Percentiles rank a stretch among this genome's conserved stretches.
Conservation (phyloP, 139 green algal genomes). For the Chlamydomonas sp. region DNA sequence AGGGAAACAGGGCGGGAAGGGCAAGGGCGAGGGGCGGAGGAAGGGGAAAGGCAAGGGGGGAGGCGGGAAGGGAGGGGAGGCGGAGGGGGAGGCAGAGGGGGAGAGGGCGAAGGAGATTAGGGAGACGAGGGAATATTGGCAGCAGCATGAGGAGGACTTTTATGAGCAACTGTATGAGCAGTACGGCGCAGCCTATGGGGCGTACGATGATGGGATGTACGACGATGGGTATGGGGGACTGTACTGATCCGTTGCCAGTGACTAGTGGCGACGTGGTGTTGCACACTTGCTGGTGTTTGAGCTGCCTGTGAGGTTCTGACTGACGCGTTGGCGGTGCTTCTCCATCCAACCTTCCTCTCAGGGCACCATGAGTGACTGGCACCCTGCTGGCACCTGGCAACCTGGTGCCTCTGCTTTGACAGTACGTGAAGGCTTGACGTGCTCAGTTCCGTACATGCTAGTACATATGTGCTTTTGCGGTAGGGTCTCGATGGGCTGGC, state of each 20-base stretch:
- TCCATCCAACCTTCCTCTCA: no score
- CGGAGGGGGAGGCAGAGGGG: background rate
- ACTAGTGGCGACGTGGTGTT: no score
- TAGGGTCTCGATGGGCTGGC: no score
- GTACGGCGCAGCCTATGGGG: background rate
- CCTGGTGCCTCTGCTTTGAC: no score
- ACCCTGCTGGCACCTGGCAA: no score
- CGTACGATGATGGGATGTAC: background rate
- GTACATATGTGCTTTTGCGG: no score
- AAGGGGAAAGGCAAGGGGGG: background rate
- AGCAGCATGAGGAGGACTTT: slow-evolving; percentile 28
- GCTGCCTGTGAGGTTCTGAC: no score
- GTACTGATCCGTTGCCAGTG: background rate
- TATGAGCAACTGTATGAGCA: background rate
- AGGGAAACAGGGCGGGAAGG: background rate
- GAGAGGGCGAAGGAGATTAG: background rate
- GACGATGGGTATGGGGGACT: slow-evolving; percentile 15
- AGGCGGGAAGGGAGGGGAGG: background rate
- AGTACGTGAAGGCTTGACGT: no score
- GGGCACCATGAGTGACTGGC: no score
- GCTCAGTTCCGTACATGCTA: no score
- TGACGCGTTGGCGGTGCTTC: no score
- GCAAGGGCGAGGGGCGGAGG: background rate
- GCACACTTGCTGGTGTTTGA: no score
- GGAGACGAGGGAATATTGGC: slow-evolving; percentile 18